These are phyloP conservation scores for Seiridium unicorne DNA, from an alignment of 2,329 filamentous ascomycete species.

Conservation along the genomic window DNA sequence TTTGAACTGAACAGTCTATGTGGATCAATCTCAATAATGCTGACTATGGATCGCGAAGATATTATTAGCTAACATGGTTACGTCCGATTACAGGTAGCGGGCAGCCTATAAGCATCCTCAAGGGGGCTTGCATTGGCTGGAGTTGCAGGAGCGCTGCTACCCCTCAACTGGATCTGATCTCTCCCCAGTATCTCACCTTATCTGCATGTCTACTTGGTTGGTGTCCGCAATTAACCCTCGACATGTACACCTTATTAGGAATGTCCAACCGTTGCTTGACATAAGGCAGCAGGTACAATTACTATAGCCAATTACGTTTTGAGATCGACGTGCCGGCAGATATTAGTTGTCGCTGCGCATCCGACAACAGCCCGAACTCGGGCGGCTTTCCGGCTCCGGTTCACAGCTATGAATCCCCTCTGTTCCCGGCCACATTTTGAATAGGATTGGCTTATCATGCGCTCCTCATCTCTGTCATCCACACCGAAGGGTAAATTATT, in stretches of 20 bases:
- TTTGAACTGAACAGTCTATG: too few relatives aligned
- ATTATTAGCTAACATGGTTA: too few relatives aligned
- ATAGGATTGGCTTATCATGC: background rate
- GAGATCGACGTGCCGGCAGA: background rate
- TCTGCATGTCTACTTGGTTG: too few relatives aligned
- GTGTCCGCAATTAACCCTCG: background rate
- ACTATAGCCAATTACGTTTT: background rate
- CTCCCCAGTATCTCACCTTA: too few relatives aligned
- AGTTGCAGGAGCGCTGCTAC: too few relatives aligned
- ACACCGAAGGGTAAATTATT: background rate
- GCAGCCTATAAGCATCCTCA: too few relatives aligned
- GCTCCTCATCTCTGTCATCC: background rate
- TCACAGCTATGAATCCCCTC: background rate
- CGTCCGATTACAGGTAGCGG: too few relatives aligned
- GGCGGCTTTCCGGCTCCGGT: background rate
- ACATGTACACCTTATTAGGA: background rate
- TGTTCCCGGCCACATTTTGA: background rate
- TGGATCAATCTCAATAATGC: too few relatives aligned
- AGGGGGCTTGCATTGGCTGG: too few relatives aligned
- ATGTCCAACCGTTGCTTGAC: background rate
- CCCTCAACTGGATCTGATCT: too few relatives aligned
- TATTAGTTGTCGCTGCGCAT: slow-evolving; percentile 1
- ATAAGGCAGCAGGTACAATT: background rate
- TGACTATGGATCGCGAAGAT: too few relatives aligned
- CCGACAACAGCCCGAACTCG: slow-evolving; percentile 2